These are phyloP conservation scores for Omphalea diandra DNA, from an alignment of 441 rosid species.

Conservation along the genomic window DNA sequence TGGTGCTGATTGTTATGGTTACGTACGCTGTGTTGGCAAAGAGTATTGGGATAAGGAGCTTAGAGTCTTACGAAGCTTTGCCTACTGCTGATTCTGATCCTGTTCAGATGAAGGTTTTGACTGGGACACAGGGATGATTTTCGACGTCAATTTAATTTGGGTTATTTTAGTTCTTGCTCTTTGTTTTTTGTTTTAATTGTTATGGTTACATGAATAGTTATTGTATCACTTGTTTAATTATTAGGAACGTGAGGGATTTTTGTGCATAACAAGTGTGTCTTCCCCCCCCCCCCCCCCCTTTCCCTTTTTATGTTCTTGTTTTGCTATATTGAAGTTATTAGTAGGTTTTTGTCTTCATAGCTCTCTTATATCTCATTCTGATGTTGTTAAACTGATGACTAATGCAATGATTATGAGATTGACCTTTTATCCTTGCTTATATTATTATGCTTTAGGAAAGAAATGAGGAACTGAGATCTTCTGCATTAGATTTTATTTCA, in stretches of 20 bases:
- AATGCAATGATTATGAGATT: background rate
- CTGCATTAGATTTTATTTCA: too few species aligned
- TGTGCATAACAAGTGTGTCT: slow-evolving; percentile 23
- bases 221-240: slow-evolving; percentile 15
- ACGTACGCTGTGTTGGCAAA: slow-evolving; percentile 55
- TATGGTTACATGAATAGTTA: background rate
- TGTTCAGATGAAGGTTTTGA: slow-evolving; percentile 93
- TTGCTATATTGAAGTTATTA: background rate
- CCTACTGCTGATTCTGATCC: slow-evolving; percentile 60
- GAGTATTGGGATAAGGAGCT: slow-evolving; percentile 48
- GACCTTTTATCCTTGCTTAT: background rate
- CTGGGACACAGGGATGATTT: slow-evolving; percentile 86
- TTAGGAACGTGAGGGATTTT: slow-evolving; percentile 3
- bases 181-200: background rate
- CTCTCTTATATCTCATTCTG: background rate
- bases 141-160: background rate
- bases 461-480: too few species aligned
- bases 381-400: background rate
- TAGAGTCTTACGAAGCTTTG: slow-evolving; percentile 83
- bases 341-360: background rate
- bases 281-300: too few species aligned
- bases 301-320: background rate
- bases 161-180: background rate
- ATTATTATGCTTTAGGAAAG: background rate
- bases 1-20: slow-evolving; percentile 50